Base-by-base conservation (phyloP, 2,329 filamentous ascomycete genomes). In the Fusarium praegraminearum region DNA sequence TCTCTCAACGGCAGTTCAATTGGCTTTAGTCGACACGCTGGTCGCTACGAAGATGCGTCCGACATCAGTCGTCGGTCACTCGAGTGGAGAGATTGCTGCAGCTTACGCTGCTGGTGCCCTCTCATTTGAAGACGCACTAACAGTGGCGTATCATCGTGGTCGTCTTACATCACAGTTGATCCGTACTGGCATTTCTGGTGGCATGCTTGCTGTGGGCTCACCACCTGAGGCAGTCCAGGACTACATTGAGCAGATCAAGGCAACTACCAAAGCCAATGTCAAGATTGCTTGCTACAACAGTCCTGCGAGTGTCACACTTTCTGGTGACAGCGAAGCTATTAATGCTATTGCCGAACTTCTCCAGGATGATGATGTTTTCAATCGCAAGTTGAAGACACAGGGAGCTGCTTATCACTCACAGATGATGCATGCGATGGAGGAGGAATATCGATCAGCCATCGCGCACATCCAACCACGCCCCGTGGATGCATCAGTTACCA, bases 1-100 rank as follows among this genome's bases (percentile, higher is more conserved):
- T 0, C 36, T 80, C 1, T 83, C 78, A 45, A 83, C 82, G 2
- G 80, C 80, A 0, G 32, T 85, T 3, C 83, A 85, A 7, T 16
- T 57, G 5, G 36, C 44, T 33, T 28, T 57, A 13, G 54, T 57
- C 20, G 54, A 57, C 13, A 33, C 51, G 3, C 30, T 54, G 7
- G 24, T 44, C 13, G 51, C 41, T 16, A 13, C 44, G 3, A 43
- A 32, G 26, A 46, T 57, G 13, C 10, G 46, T 13, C 53, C 53
- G 4, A 41, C 18, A 26, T 66, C 63, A 84, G 77, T 80, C 1
- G 72, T 78, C 1, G 80, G 81, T 2, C 80, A 82, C 58, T 81
- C 78, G 1, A 78, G 75, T 26, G 80, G 80, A 16, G 80, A 82
- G 63, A 80, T 82, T 46, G 77, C 76, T 10, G 81, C 80, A 11